Evolutionary conservation across 371 early-diverging fungal species (phyloP).

Genomic region (Mortierella sp.): DNA sequence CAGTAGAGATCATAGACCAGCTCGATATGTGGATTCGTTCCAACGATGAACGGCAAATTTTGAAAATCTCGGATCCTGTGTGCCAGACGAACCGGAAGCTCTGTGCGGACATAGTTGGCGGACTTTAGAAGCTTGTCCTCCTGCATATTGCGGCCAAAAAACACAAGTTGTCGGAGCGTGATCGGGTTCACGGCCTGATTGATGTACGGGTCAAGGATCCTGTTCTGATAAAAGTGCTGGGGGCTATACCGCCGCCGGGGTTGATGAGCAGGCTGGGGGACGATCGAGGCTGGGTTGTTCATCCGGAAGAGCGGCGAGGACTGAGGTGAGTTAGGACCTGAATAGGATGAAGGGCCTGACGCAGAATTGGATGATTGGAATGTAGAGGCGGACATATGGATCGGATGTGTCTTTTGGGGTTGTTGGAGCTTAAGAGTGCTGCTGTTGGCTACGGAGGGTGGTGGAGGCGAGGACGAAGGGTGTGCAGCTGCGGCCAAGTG

Average conservation of each 20-base stretch:
- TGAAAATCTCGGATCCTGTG: conserved; percentile 92
- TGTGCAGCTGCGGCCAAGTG: conserved; percentile 30
- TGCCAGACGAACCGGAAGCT: conserved; percentile 92
- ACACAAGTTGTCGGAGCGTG: conserved; percentile 91
- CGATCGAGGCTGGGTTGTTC: conserved; percentile 47
- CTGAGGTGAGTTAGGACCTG: conserved; percentile 15
- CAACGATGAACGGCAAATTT: conserved; percentile 92
- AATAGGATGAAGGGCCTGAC: not conserved
- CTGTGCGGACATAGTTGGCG: conserved; percentile 91
- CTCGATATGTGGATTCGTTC: conserved; percentile 91
- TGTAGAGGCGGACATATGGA: conserved; percentile 27
- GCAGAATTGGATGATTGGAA: conserved; percentile 8
- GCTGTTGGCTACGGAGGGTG: conserved; percentile 8
- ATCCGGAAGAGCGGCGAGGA: conserved; percentile 34
- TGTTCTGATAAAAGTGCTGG: conserved; percentile 91
- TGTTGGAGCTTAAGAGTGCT: conserved; percentile 5
- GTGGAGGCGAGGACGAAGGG: conserved; percentile 8
- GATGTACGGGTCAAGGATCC: conserved; percentile 88
- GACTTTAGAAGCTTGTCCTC: conserved; percentile 83
- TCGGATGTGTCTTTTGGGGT: conserved; percentile 16
- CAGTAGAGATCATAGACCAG: conserved; percentile 89
- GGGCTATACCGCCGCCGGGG: conserved; percentile 54
- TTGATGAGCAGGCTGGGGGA: conserved; percentile 20
- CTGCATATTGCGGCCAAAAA: conserved; percentile 93
- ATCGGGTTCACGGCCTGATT: conserved; percentile 84